Evolutionary conservation across 2,329 filamentous ascomycete species (phyloP).

Genomic region (Neofusicoccum cordaticola): DNA sequence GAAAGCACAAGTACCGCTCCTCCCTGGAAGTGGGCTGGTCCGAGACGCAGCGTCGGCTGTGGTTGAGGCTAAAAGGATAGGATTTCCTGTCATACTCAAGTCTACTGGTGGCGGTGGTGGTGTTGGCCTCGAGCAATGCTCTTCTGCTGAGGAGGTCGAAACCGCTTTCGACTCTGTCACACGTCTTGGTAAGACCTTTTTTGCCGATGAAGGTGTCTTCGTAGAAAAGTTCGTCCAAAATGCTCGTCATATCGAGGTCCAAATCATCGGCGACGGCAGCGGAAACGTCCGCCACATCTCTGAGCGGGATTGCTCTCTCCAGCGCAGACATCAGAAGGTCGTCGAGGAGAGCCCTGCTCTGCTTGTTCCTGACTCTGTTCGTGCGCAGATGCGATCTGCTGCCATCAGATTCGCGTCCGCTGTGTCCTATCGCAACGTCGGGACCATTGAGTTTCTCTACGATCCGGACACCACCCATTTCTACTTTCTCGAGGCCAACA

Average conservation of each 20-base stretch:
- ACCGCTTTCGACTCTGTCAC: neutral
- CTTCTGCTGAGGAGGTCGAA: neutral
- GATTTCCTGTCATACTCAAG: conserved; percentile 46
- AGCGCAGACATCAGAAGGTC: conserved; percentile 58
- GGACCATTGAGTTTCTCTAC: neutral
- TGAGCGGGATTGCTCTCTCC: conserved; percentile 61
- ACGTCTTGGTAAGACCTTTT: neutral
- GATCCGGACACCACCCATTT: neutral
- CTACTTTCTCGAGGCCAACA: neutral
- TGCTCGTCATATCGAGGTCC: conserved; percentile 56
- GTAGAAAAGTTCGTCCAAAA: neutral
- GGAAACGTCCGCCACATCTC: conserved; percentile 55
- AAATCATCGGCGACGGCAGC: conserved; percentile 56
- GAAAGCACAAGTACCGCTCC: conserved; percentile 25
- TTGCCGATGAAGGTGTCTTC: neutral
- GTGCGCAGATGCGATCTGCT: neutral
- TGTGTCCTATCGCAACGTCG: neutral
- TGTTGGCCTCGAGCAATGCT: neutral
- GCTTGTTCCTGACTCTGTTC: neutral
- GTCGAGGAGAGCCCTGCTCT: neutral
- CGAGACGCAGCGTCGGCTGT: conserved; percentile 24
- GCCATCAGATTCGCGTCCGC: neutral
- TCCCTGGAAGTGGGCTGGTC: conserved; percentile 31
- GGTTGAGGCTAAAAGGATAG: conserved; percentile 24
- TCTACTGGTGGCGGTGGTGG: conserved; percentile 50